Base-by-base conservation (phyloP, 345 rosid genomes). In the Heritiera littoralis region DNA sequence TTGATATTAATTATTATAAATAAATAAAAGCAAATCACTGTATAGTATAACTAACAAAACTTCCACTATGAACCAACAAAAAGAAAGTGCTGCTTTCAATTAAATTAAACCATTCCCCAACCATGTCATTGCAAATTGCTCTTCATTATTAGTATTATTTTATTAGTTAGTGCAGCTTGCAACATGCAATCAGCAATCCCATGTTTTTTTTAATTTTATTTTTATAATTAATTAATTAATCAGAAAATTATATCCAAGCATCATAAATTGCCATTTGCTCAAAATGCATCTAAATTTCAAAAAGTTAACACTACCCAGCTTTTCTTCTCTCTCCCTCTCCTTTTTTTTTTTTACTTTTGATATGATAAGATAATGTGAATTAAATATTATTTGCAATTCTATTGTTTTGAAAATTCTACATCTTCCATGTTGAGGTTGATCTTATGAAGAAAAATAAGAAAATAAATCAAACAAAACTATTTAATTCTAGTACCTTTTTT, bases 11-110 rank as follows among this genome's bases (percentile, higher is more conserved):
- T 35, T 3, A 35, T 35, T 35, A 35, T 35, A 35, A 35, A 35
- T 35, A 35, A 35, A 35, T 35, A 35, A 35, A 35, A 35, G 76
- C 54, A 32, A 72, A 52, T 32, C 23, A 10, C 54, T 74, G 52
- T 7, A 41, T 41, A 74, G 52, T 7, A 41, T 41, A 74, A 74
- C 77, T 74, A 74, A 74, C 66, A 58, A 56, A 74, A 74, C 77
- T 58, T 74, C 77, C 77, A 1, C 28, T 20, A 66, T 58, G 40
- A 35, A 35, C 38, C 38, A 35, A 35, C 3, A 35, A 35, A 35
- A 23, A 58, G 49, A 56, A 58, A 11, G 18, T 18, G 65, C 6
- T 20, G 49, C n/a, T 41, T 56, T 74, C 38, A n/a, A 55, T 38
- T 58, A 11, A 54, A 38, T 55, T 71, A 18, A 51, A 15, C 38